phyloP scores from a whole-genome alignment of 441 rosid species.

The Adansonia gregorii region DNA sequence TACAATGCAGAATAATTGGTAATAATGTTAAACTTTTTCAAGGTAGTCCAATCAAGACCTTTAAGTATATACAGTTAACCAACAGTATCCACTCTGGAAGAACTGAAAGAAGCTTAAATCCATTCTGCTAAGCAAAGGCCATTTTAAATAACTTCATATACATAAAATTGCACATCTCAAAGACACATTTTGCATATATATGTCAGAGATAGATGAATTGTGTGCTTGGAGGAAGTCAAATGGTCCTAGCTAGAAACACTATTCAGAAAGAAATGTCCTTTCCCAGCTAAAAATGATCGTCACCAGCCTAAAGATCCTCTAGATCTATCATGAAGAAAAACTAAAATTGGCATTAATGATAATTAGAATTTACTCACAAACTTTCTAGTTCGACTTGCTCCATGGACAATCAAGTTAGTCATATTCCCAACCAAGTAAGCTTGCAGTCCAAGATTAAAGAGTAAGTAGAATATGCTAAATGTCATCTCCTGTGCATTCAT shows the following conservation, averaged over 20 bases:
- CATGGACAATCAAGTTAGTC: slow-evolving; percentile 87
- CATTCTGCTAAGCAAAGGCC: background rate
- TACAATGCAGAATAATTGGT: background rate
- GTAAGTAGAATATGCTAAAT: slow-evolving; percentile 60
- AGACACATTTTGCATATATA: background rate
- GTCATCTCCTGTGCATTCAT: slow-evolving; percentile 64
- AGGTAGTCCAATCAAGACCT: too few relatives aligned
- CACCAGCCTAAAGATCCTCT: background rate
- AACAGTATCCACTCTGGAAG: background rate
- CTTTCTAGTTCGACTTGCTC: slow-evolving; percentile 74
- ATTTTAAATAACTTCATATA: background rate
- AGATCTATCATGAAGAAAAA: background rate
- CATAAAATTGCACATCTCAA: background rate
- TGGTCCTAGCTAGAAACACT: slow-evolving; percentile 1
- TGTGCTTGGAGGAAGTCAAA: background rate
- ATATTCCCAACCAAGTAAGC: slow-evolving; percentile 84
- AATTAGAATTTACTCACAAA: slow-evolving; percentile 58
- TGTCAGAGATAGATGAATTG: background rate
- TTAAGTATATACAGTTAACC: background rate
- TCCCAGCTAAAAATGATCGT: background rate
- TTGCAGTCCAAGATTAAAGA: slow-evolving; percentile 71
- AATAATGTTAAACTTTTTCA: background rate
- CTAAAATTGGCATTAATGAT: background rate
- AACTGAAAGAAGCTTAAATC: background rate
- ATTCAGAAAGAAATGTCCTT: background rate